Conservation (phyloP, 2,329 filamentous ascomycete genomes). For the Podosphaera xanthii region DNA sequence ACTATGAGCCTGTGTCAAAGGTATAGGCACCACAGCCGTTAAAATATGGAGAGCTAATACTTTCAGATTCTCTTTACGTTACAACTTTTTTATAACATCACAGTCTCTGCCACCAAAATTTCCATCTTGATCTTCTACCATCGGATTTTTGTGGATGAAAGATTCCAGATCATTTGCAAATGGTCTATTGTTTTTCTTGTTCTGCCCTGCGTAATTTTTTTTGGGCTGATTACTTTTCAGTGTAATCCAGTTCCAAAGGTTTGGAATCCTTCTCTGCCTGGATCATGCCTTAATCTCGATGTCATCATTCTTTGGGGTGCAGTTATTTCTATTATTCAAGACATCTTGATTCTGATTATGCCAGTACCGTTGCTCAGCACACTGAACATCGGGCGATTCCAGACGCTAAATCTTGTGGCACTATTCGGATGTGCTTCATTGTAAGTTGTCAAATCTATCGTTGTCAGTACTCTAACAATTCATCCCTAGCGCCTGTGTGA, state of each 20-base stretch:
- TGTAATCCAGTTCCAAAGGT: conserved; percentile 4
- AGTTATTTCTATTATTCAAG: conserved; percentile 43
- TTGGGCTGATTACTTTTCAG: conserved; percentile 3
- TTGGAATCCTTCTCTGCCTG: conserved; percentile 3
- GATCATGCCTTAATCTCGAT: conserved; percentile 34
- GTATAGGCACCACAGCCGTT: neutral
- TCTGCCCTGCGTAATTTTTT: conserved; percentile 1
- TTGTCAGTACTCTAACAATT: neutral
- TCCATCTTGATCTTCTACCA: conserved; percentile 6
- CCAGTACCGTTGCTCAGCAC: conserved; percentile 39
- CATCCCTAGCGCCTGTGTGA: conserved; percentile 21
- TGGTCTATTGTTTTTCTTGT: neutral
- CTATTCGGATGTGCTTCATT: conserved; percentile 46
- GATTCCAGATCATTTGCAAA: neutral
- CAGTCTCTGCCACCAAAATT: conserved; percentile 1
- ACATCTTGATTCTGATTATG: conserved; percentile 38
- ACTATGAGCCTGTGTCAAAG: conserved; percentile 1
- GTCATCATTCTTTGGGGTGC: conserved; percentile 42
- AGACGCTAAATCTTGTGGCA: conserved; percentile 38
- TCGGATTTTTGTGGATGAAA: conserved; percentile 3
- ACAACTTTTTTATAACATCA: conserved; percentile 2
- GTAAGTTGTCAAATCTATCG: conserved; percentile 20
- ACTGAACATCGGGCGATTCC: conserved; percentile 37
- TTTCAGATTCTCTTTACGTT: neutral
- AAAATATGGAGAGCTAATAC: neutral